Percentiles rank a stretch among this genome's conserved stretches.
Evolutionary conservation across 2,329 filamentous ascomycete genomes (phyloP).

Genomic region (Hypocrella siamensis): DNA sequence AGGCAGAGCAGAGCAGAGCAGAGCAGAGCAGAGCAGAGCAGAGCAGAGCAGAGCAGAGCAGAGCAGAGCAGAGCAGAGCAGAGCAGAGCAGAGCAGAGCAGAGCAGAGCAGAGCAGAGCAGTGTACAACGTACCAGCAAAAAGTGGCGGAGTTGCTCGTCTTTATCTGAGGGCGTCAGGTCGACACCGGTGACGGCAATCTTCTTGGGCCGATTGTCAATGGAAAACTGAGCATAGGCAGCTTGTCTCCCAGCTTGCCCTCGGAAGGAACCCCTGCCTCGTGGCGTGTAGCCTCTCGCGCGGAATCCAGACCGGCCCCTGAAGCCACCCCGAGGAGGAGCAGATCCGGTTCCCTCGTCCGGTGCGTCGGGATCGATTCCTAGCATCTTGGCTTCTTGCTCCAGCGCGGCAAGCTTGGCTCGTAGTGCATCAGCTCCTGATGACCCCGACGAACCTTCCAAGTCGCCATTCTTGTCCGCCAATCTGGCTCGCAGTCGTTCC

Average conservation of each 20-base stretch:
- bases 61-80: background rate
- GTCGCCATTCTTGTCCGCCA: conserved; percentile 17
- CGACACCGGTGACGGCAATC: conserved; percentile 46
- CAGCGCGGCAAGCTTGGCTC: conserved; percentile 55
- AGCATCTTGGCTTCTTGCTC: conserved; percentile 57
- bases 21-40: background rate
- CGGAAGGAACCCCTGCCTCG: conserved; percentile 23
- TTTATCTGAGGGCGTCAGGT: conserved; percentile 43
- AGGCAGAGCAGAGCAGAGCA: too few relatives aligned
- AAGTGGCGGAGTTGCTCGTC: conserved; percentile 59
- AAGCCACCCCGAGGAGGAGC: conserved; percentile 20
- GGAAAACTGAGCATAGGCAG: conserved; percentile 46
- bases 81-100: background rate
- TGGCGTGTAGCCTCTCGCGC: conserved; percentile 17
- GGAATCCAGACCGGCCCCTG: conserved; percentile 16
- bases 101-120: background rate
- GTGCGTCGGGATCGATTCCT: conserved; percentile 45
- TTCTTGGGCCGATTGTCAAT: conserved; percentile 63
- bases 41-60: background rate
- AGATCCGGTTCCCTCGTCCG: conserved; percentile 23
- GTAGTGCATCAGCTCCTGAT: conserved; percentile 47
- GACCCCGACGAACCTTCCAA: conserved; percentile 12
- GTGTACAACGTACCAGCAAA: conserved; percentile 41
- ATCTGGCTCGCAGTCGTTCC: conserved; percentile 44
- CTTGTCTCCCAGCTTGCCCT: conserved; percentile 31